These are phyloP conservation scores for Didymella segeticola DNA, from an alignment of 2,329 filamentous ascomycete genomes.

Conservation along the genomic window DNA sequence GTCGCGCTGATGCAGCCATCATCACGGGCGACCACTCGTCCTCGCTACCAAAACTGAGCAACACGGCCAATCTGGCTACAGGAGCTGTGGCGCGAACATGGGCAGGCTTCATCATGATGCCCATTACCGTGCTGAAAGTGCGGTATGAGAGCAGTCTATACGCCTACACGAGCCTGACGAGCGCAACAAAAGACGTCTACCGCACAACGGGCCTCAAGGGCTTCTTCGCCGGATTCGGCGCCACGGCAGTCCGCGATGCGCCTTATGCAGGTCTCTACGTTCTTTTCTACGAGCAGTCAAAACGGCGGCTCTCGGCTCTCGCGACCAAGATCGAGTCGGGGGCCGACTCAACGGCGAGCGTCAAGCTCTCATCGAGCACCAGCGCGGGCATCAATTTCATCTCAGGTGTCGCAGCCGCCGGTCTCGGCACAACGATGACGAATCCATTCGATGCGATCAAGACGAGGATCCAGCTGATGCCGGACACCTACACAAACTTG, in stretches of 20 bases:
- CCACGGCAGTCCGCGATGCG: slow-evolving; percentile 91
- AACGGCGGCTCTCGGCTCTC: slow-evolving; percentile 62
- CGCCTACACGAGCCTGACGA: slow-evolving; percentile 75
- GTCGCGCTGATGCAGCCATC: slow-evolving; percentile 19
- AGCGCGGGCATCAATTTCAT: slow-evolving; percentile 81
- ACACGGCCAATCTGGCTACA: slow-evolving; percentile 82
- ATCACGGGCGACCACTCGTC: slow-evolving; percentile 61
- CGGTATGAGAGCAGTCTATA: slow-evolving; percentile 92
- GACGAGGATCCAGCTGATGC: slow-evolving; percentile 91
- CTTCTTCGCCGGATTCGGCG: slow-evolving; percentile 93
- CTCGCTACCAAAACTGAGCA: slow-evolving; percentile 80
- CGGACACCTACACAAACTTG: slow-evolving; percentile 81
- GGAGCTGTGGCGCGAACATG: slow-evolving; percentile 84
- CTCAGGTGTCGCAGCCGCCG: slow-evolving; percentile 81
- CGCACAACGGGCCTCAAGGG: slow-evolving; percentile 76
- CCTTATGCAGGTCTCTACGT: slow-evolving; percentile 96
- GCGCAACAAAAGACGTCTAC: slow-evolving; percentile 77
- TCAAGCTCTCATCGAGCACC: slow-evolving; percentile 39
- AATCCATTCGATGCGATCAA: slow-evolving; percentile 98
- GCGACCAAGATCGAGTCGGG: slow-evolving; percentile 42
- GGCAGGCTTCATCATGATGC: slow-evolving; percentile 92
- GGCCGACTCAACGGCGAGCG: slow-evolving; percentile 19
- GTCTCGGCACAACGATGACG: slow-evolving; percentile 83
- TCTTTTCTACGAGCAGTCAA: slow-evolving; percentile 87
- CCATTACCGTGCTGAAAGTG: slow-evolving; percentile 94